Evolutionary conservation across 345 rosid species (phyloP).

Genomic region (Stellera chamaejasme): DNA sequence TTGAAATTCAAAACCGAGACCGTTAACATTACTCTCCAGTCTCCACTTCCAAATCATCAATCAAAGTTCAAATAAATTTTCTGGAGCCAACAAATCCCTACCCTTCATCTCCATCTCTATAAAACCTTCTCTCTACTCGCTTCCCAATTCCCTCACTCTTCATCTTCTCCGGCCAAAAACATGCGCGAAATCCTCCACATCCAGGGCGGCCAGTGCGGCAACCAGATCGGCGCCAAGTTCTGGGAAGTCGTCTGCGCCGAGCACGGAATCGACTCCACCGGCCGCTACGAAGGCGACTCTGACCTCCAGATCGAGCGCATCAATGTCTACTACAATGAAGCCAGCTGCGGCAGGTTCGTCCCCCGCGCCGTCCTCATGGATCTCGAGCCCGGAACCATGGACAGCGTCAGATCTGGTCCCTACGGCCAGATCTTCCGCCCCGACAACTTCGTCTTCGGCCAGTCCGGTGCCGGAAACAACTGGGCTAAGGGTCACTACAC

Average conservation of each 20-base stretch:
- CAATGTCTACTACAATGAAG: conserved; percentile 40
- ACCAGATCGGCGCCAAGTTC: conserved; percentile 30
- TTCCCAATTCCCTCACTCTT: background rate
- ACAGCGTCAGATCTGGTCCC: conserved; percentile 24
- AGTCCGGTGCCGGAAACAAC: conserved; percentile 44
- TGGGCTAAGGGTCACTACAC: conserved; percentile 42
- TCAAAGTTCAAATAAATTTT: background rate
- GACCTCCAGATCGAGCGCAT: conserved; percentile 24
- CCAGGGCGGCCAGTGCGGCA: conserved; percentile 34
- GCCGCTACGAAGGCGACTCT: conserved; percentile 16
- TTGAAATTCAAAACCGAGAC: conserved; percentile 8
- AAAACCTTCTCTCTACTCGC: conserved; percentile 8
- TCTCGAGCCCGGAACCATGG: conserved; percentile 41
- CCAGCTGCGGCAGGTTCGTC: conserved; percentile 27
- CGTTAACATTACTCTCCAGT: background rate
- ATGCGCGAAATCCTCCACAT: conserved; percentile 34
- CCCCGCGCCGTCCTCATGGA: conserved; percentile 36
- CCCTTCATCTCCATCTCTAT: conserved; percentile 10
- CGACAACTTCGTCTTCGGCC: conserved; percentile 36
- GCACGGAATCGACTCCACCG: conserved; percentile 27
- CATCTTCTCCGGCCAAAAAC: background rate
- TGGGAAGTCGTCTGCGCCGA: conserved; percentile 32
- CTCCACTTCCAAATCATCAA: background rate
- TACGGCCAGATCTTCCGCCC: conserved; percentile 36
- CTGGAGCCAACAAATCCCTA: background rate